These are phyloP conservation scores for Tuber umbilicatum DNA, from an alignment of 495 filamentous ascomycete species.

Conservation along the genomic window DNA sequence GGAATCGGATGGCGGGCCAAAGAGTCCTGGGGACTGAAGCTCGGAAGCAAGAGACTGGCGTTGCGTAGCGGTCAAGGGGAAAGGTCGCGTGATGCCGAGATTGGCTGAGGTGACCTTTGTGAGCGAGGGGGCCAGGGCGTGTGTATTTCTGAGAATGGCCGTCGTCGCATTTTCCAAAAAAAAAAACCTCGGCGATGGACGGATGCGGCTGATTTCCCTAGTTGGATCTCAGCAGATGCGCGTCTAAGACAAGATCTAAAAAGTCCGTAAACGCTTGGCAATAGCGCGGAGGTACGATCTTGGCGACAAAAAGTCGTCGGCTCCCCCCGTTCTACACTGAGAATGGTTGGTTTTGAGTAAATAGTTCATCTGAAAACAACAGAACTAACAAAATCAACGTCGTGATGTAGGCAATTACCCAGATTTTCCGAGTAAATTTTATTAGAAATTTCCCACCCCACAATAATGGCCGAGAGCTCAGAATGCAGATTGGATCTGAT, in stretches of 20 bases:
- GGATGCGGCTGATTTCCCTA: not conserved
- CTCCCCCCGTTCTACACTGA: too few species aligned
- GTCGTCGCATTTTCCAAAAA: not conserved
- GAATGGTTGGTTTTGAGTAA: too few species aligned
- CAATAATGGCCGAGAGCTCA: too few species aligned
- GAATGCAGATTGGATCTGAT: too few species aligned
- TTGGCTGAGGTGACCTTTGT: not conserved
- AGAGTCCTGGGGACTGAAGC: not conserved
- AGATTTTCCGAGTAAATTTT: too few species aligned
- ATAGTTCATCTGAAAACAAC: too few species aligned
- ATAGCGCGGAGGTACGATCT: not conserved
- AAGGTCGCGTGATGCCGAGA: not conserved
- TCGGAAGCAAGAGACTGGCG: not conserved
- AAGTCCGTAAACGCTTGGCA: not conserved
- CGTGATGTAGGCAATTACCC: too few species aligned
- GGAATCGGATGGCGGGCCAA: not conserved
- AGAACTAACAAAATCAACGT: too few species aligned
- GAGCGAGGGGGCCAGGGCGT: not conserved
- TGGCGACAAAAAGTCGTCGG: too few species aligned
- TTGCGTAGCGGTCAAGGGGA: not conserved
- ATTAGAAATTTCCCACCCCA: too few species aligned
- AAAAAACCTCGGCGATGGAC: not conserved
- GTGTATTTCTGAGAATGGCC: not conserved
- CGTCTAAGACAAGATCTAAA: not conserved
- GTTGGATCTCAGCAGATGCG: not conserved